Evolutionary conservation across 202 grass and related monocot species (phyloP), one percentile per base, ranked within the genome.

Genomic region (Cymbopogon flexuosus): DNA sequence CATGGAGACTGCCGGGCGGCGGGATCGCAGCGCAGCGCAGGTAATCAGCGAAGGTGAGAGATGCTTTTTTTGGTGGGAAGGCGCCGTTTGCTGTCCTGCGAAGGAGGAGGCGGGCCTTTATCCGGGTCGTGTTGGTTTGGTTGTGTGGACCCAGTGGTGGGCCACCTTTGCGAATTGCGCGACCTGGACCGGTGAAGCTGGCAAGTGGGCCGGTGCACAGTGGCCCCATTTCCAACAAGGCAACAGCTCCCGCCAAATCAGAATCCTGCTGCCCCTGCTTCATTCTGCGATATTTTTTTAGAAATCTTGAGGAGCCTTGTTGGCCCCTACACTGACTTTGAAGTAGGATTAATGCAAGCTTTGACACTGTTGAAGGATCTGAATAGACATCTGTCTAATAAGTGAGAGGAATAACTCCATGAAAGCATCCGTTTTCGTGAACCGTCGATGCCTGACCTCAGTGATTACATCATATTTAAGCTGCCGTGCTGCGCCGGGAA

Each of bases 1-100:
- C 87, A 89, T 89, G 72, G 73, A 76, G 52, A 36, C 31, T 40
- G 69, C 22, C 41, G 75, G 75, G 51, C 43, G 76, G 61, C 29
- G 60, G 35, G 46, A 10, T 42, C 15, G 33, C 22, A 41, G 6
- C 14, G 78, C 52, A 35, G 35, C 2, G 33, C 33, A 5, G 35
- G 35, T 36, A 36, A 6, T 36, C 35, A 36, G 35, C 35, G 35
- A 36, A 36, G 35, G 35, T 3, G 33, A 34, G 45, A 0, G 3
- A 15, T 16, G 36, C 10, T 72, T 67, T 75, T 72, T 67, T 75
- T 80, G 31, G 74, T 66, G 60, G 83, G 76, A 74, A 36, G 35
- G 43, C 65, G n/a, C 24, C 46, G 69, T 60, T 60, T 16, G 63
- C 43, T 34, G 6, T n/a, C 2, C 3, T 29, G 40, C 69, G 35